phyloP scores from a whole-genome alignment of 2,329 filamentous ascomycete genomes.

The Colletotrichum tamarilloi region DNA sequence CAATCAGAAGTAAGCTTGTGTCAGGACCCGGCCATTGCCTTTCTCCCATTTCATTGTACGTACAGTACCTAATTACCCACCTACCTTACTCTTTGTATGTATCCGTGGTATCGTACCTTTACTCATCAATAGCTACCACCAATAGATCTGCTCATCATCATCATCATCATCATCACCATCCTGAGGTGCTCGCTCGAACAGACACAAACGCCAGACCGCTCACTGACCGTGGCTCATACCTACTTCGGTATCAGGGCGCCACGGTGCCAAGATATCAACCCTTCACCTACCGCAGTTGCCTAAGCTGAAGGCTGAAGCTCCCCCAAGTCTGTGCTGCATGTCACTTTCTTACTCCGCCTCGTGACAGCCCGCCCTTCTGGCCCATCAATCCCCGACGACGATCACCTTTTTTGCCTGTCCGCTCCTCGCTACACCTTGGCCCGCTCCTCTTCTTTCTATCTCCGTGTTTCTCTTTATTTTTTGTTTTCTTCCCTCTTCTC shows the following conservation, averaged over 20 bases:
- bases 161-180: not conserved
- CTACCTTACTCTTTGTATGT: no score
- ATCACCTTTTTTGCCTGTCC: conserved; percentile 12
- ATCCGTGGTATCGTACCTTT: no score
- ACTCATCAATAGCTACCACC: no score
- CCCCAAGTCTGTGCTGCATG: conserved; percentile 29
- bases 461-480: conserved; percentile 6
- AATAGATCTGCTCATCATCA: not conserved
- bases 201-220: not conserved
- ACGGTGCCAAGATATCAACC: not conserved
- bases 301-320: not conserved
- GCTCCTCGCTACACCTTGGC: not conserved
- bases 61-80: no score
- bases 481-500: not conserved
- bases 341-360: conserved; percentile 27
- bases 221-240: not conserved
- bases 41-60: no score
- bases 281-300: not conserved
- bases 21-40: conserved; percentile 16
- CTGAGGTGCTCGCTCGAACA: not conserved
- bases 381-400: conserved; percentile 15
- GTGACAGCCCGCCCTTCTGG: conserved; percentile 22
- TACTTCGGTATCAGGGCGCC: not conserved
- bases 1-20: conserved; percentile 33
- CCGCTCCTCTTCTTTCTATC: not conserved